phyloP scores from a whole-genome alignment of 495 filamentous ascomycete genomes.

The Aspergillus biplanus region DNA sequence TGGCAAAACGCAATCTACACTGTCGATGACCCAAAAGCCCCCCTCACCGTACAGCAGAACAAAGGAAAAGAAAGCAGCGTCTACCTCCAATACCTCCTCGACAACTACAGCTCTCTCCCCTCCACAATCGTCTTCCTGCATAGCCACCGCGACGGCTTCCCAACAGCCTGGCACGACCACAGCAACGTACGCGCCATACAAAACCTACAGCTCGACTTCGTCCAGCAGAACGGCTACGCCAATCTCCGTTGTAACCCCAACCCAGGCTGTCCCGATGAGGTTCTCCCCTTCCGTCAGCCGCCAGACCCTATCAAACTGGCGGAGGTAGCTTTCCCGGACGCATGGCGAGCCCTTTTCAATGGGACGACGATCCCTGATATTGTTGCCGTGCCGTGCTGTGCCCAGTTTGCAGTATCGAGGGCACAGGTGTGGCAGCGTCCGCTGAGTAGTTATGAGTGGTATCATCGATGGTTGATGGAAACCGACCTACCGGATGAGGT shows the following conservation, averaged over 20 bases:
- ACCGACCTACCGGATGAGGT: conserved; percentile 59
- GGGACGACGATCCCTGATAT: conserved; percentile 46
- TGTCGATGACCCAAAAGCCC: conserved; percentile 58
- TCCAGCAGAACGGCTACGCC: conserved; percentile 49
- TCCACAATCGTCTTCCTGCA: conserved; percentile 54
- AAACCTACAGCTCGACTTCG: conserved; percentile 43
- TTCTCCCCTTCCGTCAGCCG: conserved; percentile 39
- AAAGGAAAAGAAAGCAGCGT: conserved; percentile 53
- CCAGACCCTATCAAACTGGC: conserved; percentile 23
- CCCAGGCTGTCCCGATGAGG: conserved; percentile 50
- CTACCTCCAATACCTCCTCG: conserved; percentile 57
- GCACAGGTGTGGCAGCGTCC: conserved; percentile 53
- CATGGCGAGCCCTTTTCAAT: conserved; percentile 52
- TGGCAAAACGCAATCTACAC: conserved; percentile 60
- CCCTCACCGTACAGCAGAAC: conserved; percentile 40
- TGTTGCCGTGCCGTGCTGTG: conserved; percentile 62
- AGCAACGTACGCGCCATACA: conserved; percentile 44
- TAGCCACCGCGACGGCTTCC: conserved; percentile 45
- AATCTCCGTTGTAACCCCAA: conserved; percentile 52
- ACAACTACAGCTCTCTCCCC: conserved; percentile 53
- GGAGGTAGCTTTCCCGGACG: conserved; percentile 34
- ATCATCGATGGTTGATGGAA: conserved; percentile 62
- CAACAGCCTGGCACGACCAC: conserved; percentile 48
- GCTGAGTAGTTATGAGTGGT: conserved; percentile 56
- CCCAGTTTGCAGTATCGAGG: conserved; percentile 68